Percentiles rank a stretch among this genome's conserved stretches.
Evolutionary conservation across 1,284 basidiomycete genomes (phyloP).

Genomic region (Thelephora terrestris): DNA sequence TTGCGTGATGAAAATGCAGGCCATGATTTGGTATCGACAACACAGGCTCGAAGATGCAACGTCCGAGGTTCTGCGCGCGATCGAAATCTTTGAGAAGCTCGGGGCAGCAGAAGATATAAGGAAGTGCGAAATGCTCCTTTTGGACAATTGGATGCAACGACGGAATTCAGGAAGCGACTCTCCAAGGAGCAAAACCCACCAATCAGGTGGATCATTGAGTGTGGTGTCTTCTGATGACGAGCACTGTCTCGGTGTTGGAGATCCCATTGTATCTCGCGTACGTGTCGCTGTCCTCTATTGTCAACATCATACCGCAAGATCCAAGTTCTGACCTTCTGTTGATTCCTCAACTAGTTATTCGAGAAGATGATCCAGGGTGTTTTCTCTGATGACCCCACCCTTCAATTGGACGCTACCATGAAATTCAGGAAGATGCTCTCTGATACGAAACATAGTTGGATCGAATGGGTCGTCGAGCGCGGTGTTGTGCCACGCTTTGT

Average conservation of each 20-base stretch:
- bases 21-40: conserved; percentile 9
- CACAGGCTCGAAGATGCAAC: no score
- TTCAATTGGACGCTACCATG: conserved; percentile 89
- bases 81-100: no score
- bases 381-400: conserved; percentile 86
- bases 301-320: conserved; percentile 24
- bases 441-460: conserved; percentile 99
- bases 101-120: no score
- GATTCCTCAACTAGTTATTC: conserved; percentile 45
- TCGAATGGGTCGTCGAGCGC: conserved; percentile 97
- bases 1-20: conserved; percentile 4
- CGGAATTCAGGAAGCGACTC: conserved; percentile 94
- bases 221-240: conserved; percentile 94
- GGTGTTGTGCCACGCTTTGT: conserved; percentile 97
- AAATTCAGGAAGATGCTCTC: conserved; percentile 98
- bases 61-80: no score
- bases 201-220: conserved; percentile 98
- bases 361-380: conserved; percentile 92
- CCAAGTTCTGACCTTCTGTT: conserved; percentile 10
- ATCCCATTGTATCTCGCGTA: conserved; percentile 43
- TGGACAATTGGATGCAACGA: conserved; percentile 89
- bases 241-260: conserved; percentile 57
- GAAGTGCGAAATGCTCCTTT: conserved; percentile 87
- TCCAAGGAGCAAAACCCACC: conserved; percentile 99
- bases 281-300: conserved; percentile 19